Percentiles rank a stretch among this genome's conserved stretches.
These are phyloP conservation scores for Microcyclospora tardicrescens DNA, from an alignment of 2,329 filamentous ascomycete species.

Conservation along the genomic window DNA sequence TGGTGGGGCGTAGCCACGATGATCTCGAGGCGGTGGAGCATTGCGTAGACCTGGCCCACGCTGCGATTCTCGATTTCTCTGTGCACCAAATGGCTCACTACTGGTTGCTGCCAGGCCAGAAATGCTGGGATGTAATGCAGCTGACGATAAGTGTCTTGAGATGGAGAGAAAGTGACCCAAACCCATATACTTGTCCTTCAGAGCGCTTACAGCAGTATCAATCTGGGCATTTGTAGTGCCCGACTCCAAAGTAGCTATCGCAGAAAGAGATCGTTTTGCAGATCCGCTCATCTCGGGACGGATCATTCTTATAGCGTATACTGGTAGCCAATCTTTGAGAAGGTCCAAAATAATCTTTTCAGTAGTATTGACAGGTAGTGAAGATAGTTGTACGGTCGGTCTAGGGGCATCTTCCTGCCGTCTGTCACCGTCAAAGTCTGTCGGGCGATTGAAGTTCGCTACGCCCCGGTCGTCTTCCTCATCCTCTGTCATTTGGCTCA, in stretches of 20 bases:
- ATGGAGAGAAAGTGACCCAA: constrained; percentile 71
- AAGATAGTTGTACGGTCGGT: constrained; percentile 42
- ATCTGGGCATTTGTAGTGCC: constrained; percentile 76
- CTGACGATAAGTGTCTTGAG: constrained; percentile 71
- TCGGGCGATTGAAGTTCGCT: not conserved
- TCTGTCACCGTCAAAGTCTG: constrained; percentile 25
- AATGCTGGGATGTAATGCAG: constrained; percentile 15
- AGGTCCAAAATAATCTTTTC: constrained; percentile 48
- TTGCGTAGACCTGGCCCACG: constrained; percentile 27
- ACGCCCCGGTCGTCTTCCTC: constrained; percentile 9
- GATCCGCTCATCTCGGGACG: constrained; percentile 5
- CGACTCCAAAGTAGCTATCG: constrained; percentile 67
- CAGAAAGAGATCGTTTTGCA: constrained; percentile 55
- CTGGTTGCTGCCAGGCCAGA: constrained; percentile 1
- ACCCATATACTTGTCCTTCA: constrained; percentile 77
- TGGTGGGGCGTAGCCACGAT: constrained; percentile 62
- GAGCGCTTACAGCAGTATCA: constrained; percentile 59
- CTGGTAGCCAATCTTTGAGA: constrained; percentile 12
- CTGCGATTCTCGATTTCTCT: constrained; percentile 12
- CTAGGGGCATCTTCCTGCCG: constrained; percentile 32
- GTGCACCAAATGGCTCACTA: constrained; percentile 20
- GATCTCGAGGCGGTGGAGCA: constrained; percentile 37
- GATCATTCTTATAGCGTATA: constrained; percentile 16
- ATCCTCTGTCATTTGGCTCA: constrained; percentile 15
- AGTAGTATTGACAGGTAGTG: constrained; percentile 40